A percentile compares a stretch with the other conserved stretches of the same genome.
Evolutionary conservation across 306 rosid species (phyloP).

Genomic region (Castanea sativa): DNA sequence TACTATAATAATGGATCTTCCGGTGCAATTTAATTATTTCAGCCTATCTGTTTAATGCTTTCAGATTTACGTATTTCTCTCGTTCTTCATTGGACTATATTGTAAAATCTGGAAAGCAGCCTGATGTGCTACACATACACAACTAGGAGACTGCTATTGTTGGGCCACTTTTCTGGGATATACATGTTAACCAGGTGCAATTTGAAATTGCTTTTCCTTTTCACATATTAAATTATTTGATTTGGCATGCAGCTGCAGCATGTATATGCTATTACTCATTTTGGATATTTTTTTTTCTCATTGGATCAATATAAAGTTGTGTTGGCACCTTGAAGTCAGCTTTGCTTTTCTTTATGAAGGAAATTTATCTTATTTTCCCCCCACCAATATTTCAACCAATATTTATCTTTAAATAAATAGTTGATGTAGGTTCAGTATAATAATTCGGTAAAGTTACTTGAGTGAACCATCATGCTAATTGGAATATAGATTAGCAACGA

Average conservation of each 20-base stretch:
- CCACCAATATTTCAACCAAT: background rate
- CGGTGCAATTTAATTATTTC: slow-evolving; percentile 12
- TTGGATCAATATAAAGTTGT: too few relatives aligned
- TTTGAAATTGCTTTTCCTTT: slow-evolving; percentile 5
- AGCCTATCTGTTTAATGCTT: slow-evolving; percentile 19
- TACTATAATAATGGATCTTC: slow-evolving; percentile 13
- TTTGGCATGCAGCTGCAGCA: background rate
- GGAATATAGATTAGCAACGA: background rate
- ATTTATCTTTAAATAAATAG: background rate
- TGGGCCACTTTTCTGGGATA: slow-evolving; percentile 98
- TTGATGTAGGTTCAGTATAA: background rate
- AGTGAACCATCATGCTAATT: background rate
- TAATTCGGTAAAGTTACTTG: background rate
- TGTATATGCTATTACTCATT: too few relatives aligned
- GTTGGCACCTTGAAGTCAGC: background rate
- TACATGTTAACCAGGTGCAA: slow-evolving; percentile 69
- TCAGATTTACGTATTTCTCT: slow-evolving; percentile 87
- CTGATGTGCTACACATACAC: slow-evolving; percentile 84
- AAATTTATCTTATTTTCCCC: background rate
- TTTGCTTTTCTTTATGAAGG: background rate
- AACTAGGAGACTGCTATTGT: slow-evolving; percentile 90
- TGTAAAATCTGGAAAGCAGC: slow-evolving; percentile 80
- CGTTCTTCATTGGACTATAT: slow-evolving; percentile 90
- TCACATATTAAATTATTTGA: background rate
- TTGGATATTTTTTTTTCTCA: too few relatives aligned